Evolutionary conservation across 805 yeast genomes (phyloP).

Genomic region (Saturnispora ahearnii): DNA sequence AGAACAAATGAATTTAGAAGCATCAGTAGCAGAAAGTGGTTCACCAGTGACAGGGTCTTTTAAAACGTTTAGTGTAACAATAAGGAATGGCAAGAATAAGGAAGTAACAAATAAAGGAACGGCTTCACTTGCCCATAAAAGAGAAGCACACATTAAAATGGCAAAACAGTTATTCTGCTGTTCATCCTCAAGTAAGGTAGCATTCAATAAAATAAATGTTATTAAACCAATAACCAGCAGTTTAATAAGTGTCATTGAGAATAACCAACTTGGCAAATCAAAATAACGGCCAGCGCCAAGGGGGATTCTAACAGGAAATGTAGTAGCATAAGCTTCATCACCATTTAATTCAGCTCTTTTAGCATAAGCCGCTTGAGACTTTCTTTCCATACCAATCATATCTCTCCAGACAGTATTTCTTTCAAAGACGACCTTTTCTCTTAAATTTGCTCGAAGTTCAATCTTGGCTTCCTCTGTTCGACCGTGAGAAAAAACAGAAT

Average conservation of each 20-base stretch:
- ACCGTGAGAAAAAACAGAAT: conserved; percentile 31
- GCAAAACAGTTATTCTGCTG: conserved; percentile 79
- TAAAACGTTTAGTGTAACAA: conserved; percentile 63
- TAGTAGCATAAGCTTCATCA: conserved; percentile 8
- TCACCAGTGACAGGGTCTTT: conserved; percentile 44
- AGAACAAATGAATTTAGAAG: conserved; percentile 70
- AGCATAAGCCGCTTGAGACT: conserved; percentile 62
- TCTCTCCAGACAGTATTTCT: conserved; percentile 97
- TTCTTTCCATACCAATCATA: conserved; percentile 83
- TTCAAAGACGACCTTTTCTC: conserved; percentile 96
- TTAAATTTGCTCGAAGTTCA: conserved; percentile 44
- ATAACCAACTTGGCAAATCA: conserved; percentile 28
- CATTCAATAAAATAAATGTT: conserved; percentile 40
- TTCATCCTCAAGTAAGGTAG: conserved; percentile 51
- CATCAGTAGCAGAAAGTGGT: conserved; percentile 53
- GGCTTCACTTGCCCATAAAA: conserved; percentile 94
- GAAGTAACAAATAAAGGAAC: conserved; percentile 90
- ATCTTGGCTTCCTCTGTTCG: conserved; percentile 34
- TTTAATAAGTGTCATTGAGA: conserved; percentile 34
- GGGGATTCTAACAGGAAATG: conserved; percentile 18
- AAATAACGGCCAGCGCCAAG: conserved; percentile 25
- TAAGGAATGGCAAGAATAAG: conserved; percentile 67
- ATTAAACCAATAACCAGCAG: conserved; percentile 38
- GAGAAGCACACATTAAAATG: conserved; percentile 66
- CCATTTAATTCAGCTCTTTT: conserved; percentile 20